Evolutionary conservation across 441 rosid species (phyloP).

Genomic region (Eugenia klotzschiana): DNA sequence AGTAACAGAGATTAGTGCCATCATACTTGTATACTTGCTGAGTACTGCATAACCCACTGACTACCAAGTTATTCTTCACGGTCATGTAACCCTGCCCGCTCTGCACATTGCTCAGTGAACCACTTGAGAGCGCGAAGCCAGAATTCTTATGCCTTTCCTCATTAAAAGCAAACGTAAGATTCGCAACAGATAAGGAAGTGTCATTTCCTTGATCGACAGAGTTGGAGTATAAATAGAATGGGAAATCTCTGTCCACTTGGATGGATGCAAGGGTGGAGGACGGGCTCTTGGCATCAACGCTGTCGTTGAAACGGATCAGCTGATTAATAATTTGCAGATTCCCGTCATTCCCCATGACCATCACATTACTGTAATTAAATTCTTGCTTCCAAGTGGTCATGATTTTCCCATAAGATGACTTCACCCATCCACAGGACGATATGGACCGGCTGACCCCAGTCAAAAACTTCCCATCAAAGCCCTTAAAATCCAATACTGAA

Average conservation of each 20-base stretch:
- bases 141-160: constrained; percentile 23
- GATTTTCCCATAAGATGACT: constrained; percentile 50
- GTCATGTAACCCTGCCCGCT: constrained; percentile 36
- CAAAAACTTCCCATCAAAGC: constrained; percentile 43
- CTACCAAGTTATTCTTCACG: constrained; percentile 35
- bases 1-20: constrained; percentile 42
- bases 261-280: constrained; percentile 7
- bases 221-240: constrained; percentile 19
- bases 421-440: constrained; percentile 43
- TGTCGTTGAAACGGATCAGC: constrained; percentile 33
- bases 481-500: constrained; percentile 25
- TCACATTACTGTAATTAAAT: constrained; percentile 32
- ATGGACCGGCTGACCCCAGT: constrained; percentile 41
- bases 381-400: constrained; percentile 32
- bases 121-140: constrained; percentile 1
- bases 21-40: constrained; percentile 40
- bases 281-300: constrained; percentile 16
- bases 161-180: constrained; percentile 43
- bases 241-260: constrained; percentile 31
- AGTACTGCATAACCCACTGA: constrained; percentile 44
- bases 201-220: constrained; percentile 18
- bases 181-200: constrained; percentile 13
- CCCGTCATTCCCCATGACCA: constrained; percentile 44
- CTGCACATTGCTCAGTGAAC: constrained; percentile 41
- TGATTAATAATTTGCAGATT: constrained; percentile 54